Evolutionary conservation across 495 filamentous ascomycete genomes (phyloP), one percentile per base, ranked within the genome.

Genomic region (Penicillium robsamsonii): DNA sequence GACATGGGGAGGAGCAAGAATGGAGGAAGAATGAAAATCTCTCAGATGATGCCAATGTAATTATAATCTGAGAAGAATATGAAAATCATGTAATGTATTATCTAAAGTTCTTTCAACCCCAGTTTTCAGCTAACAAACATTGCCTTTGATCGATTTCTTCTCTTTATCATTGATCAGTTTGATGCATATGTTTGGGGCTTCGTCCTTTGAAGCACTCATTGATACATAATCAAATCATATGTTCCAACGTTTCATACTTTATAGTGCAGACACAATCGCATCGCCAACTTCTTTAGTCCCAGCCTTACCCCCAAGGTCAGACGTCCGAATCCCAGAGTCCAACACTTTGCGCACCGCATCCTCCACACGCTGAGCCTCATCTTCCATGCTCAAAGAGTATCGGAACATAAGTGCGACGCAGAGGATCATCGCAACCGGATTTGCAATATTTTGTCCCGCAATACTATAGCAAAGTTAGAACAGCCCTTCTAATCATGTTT

Each of bases 391-490:
- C 42, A 97, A 78, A 4, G 90, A 95, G 75, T 96, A 96, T 56
- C 86, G 85, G 61, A 96, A 83, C 89, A 97, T 89, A 87, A 96
- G 89, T 57, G 90, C 91, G 22, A 93, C 85, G 5, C 88, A 92
- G 8, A 96, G 82, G 54, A 96, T 89, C 63, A 90, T 90, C 24
- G 90, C 91, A 30, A 89, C 74, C 7, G 88, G 88, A 69, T 91
- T 91, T 3, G 71, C 73, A 30, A 74, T 67, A 27, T 75, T 72
- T 50, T 66, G 55, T 10, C 71, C 71, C 10, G 73, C 71, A 43
- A 75, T 75, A 11, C 68, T 70, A 47, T 20, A 12, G 22, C 2
- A 25, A 11, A 18, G 33, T 54, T 12, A 12, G 18, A 41, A n/a
- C 1, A 6, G 12, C 13, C 22, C 1, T 35, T 22, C 9, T 2